Evolutionary conservation across 2,329 filamentous ascomycete genomes (phyloP).

Genomic region (Aspergillus chevalieri): DNA sequence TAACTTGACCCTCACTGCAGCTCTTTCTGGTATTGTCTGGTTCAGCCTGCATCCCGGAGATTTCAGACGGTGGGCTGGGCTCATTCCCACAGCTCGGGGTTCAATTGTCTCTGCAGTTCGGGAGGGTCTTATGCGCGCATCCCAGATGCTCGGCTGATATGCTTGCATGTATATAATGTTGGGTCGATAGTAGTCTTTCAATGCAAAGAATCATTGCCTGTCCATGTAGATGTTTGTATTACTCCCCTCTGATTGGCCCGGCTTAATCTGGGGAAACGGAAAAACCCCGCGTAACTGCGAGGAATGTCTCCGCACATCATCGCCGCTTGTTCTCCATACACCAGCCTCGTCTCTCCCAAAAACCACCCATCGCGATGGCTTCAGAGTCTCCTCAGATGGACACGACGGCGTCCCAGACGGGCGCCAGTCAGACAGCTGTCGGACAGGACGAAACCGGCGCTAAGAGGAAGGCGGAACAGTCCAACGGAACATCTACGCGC

Average conservation of each 20-base stretch:
- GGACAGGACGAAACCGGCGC: slow-evolving; percentile 21
- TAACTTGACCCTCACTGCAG: slow-evolving; percentile 12
- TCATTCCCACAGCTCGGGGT: slow-evolving; percentile 6
- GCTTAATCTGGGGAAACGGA: slow-evolving; percentile 27
- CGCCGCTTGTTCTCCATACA: slow-evolving; percentile 8
- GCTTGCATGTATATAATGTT: too few relatives aligned
- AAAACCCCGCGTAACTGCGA: slow-evolving; percentile 22
- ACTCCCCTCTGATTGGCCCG: slow-evolving; percentile 13
- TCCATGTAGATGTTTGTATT: neutral
- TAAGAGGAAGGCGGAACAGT: slow-evolving; percentile 40
- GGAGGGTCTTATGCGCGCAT: neutral
- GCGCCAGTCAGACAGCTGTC: slow-evolving; percentile 17
- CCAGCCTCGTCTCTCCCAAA: slow-evolving; percentile 3
- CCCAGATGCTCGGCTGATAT: slow-evolving; percentile 1
- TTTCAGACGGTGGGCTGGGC: slow-evolving; percentile 5
- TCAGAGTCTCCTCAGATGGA: slow-evolving; percentile 30
- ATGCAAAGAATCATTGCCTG: neutral
- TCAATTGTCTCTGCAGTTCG: slow-evolving; percentile 7
- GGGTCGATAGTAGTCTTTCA: too few relatives aligned
- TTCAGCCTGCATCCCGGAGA: slow-evolving; percentile 1
- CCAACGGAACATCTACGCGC: slow-evolving; percentile 46
- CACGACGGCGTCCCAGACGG: slow-evolving; percentile 17
- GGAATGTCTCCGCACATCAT: slow-evolving; percentile 33
- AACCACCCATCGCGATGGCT: slow-evolving; percentile 18
- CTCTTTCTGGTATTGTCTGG: slow-evolving; percentile 13